These are phyloP conservation scores for Aspergillus oerlinghausenensis DNA, from an alignment of 2,329 filamentous ascomycete species.

Conservation along the genomic window DNA sequence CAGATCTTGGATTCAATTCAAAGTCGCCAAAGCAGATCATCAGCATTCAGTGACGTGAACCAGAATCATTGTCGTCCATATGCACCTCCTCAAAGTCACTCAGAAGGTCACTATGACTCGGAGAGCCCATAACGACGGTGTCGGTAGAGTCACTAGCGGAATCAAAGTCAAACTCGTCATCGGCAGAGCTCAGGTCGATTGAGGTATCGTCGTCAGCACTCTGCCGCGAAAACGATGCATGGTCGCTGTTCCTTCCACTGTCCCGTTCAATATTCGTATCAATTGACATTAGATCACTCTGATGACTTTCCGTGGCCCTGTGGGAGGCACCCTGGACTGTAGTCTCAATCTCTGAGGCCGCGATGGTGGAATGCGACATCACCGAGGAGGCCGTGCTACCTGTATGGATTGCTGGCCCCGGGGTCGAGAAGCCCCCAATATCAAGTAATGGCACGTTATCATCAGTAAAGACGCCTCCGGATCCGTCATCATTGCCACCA, in stretches of 20 bases:
- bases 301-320: slow-evolving; percentile 29
- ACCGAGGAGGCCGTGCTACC: slow-evolving; percentile 21
- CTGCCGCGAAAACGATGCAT: neutral
- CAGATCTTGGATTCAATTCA: too few species aligned
- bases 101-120: slow-evolving; percentile 2
- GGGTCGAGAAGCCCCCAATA: slow-evolving; percentile 31
- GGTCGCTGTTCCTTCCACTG: neutral
- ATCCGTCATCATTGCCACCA: slow-evolving; percentile 52
- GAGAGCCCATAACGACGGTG: slow-evolving; percentile 15
- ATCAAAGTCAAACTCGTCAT: slow-evolving; percentile 12
- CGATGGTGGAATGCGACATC: slow-evolving; percentile 23
- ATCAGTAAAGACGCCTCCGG: slow-evolving; percentile 46
- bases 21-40: neutral
- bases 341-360: slow-evolving; percentile 23
- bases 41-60: neutral
- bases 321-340: slow-evolving; percentile 35
- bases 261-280: slow-evolving; percentile 7
- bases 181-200: slow-evolving; percentile 1
- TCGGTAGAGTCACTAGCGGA: slow-evolving; percentile 18
- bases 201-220: neutral
- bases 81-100: slow-evolving; percentile 14
- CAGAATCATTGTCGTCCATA: slow-evolving; percentile 5
- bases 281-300: slow-evolving; percentile 23
- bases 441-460: slow-evolving; percentile 30
- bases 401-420: slow-evolving; percentile 31